Evolutionary conservation across 2,329 filamentous ascomycete genomes (phyloP).

Genomic region (Scortechinia acanthostroma): DNA sequence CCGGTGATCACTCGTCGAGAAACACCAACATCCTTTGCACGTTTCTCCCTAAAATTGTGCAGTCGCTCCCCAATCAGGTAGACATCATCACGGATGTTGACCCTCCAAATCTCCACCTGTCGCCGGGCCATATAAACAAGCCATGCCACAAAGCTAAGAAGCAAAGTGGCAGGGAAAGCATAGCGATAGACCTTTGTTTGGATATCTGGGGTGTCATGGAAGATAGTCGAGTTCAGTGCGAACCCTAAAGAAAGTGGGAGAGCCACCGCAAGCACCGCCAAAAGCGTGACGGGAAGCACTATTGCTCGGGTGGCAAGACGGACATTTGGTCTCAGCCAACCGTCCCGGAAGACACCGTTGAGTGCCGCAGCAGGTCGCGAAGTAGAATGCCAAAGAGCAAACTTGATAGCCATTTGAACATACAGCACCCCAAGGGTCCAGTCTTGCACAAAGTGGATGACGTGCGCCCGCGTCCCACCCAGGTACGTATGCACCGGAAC

Average conservation of each 20-base stretch:
- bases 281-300: constrained; percentile 51
- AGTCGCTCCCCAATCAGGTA: constrained; percentile 90
- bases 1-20: background rate
- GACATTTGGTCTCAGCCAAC: constrained; percentile 74
- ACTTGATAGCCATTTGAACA: constrained; percentile 69
- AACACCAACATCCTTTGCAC: background rate
- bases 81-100: constrained; percentile 82
- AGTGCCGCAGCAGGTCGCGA: constrained; percentile 71
- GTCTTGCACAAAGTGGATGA: constrained; percentile 80
- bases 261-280: constrained; percentile 45
- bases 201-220: constrained; percentile 13
- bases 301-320: constrained; percentile 77
- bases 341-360: constrained; percentile 64
- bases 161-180: constrained; percentile 64
- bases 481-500: constrained; percentile 12
- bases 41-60: constrained; percentile 78
- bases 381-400: constrained; percentile 59
- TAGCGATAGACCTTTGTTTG: constrained; percentile 36
- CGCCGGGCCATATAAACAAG: constrained; percentile 42
- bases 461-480: constrained; percentile 42
- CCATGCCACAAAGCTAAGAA: constrained; percentile 35
- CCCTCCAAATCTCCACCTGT: constrained; percentile 69
- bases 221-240: constrained; percentile 24
- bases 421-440: constrained; percentile 93
- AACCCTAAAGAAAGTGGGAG: constrained; percentile 57